Evolutionary conservation across 257 asterid genomes (phyloP), one percentile per base, ranked within the genome.

Genomic region (Ehretia macrophylla): DNA sequence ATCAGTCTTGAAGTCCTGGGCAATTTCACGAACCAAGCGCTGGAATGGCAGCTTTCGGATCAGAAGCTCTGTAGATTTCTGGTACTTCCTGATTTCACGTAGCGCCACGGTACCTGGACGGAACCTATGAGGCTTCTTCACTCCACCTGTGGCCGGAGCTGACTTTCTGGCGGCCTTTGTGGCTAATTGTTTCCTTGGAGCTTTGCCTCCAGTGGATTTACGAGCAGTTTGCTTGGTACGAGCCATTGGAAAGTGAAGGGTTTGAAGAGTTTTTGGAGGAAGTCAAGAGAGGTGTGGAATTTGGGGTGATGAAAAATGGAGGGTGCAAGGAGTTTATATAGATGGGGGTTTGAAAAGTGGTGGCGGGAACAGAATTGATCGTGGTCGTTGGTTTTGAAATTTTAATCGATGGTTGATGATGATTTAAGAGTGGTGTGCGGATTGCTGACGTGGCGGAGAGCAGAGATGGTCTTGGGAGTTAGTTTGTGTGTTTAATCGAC

Each of bases 151-250:
- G 0, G 80, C 76, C 8, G 76, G 76, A 32, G 80, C 80, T 8
- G 80, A 75, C 58, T 75, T 75, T 27, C 80, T 70, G 1, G 80
- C 80, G 0, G 76, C 74, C 60, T 75, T 75, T 0, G 77, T 71
- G 12, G 77, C 77, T 22, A 75, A 40, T 19, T 75, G 81, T 59
- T 75, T 75, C 59, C 77, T 67, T 0, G 77, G 81, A n/a, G 80
- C 80, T 62, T 75, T 75, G 0, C 81, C 77, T 11, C 81, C 74
- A 3, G 81, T 75, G 62, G 81, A 75, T 50, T 75, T 75, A 17
- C 81, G 66, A n/a, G 75, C 81, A 0, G 77, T 75, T 60, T 75
- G 81, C 72, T 75, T 75, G 21, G 77, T 75, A 42, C 81, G 77
- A 12, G 81, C 77, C 81, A 75, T 75, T 63, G 14, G n/a, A n/a